Base-by-base conservation (phyloP, 768 basidiomycete genomes). In the Phallus indusiatus region DNA sequence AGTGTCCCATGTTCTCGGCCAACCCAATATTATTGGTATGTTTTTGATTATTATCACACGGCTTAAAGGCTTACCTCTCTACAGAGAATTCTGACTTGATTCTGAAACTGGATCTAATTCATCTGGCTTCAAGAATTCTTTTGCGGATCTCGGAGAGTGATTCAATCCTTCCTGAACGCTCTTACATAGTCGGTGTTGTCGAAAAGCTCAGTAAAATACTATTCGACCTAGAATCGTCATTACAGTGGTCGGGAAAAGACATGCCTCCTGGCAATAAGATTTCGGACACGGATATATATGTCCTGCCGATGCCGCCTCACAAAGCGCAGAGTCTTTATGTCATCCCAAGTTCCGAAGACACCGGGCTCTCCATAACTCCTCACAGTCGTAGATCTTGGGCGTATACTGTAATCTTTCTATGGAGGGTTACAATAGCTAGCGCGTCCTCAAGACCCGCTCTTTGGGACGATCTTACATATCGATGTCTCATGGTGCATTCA, bases 401-500 rank as follows among this genome's bases (percentile, higher is more conserved):
- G 0, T 64, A 66, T 21, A 71, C 70, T 18, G 77, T 86, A 1
- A 81, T 85, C 64, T 66, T 65, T 20, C 75, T 90, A 11, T 85
- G 84, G 84, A 72, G 74, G 50, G 74, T 73, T 0, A 66, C 75
- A 18, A 83, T 84, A 82, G 61, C 65, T 1, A 56, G 72, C 6
- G 61, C 20, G 12, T 11, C 11, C 10, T 46, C 55, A 21, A 16
- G 36, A 20, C 16, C 2, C 1, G 49, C 46, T 12, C 67, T 71
- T 14, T 86, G 85, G 85, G 76, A 76, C 59, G 67, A 68, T 17
- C 66, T 89, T 60, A 84, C 80, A 1, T 69, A 70, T 36, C 73
- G 84, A 59, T 53, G 87, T 61, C 66, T 89, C 37, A 55, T 83
- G 7, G 86, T 83, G 83, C 75, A 81, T 62, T 59, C 57, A n/a